A percentile compares a stretch with the other conserved stretches of the same genome.
These are phyloP conservation scores for Panicum miliaceum DNA, from an alignment of 176 grass and related monocot species.

Conservation along the genomic window DNA sequence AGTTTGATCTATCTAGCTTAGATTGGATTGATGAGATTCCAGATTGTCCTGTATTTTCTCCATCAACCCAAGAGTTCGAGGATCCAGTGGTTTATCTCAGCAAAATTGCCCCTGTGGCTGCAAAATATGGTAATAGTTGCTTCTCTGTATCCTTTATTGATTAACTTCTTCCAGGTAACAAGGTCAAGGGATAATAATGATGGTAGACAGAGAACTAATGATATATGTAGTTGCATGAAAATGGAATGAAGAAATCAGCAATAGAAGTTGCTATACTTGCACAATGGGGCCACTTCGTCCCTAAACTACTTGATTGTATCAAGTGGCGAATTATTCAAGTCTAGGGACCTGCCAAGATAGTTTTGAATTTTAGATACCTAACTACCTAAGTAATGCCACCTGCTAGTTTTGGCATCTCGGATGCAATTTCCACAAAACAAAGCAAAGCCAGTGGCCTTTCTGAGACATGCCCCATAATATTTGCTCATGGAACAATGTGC, in stretches of 20 bases:
- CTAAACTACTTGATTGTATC: slow-evolving; percentile 3
- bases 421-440: slow-evolving; percentile 30
- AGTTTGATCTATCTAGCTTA: slow-evolving; percentile 85
- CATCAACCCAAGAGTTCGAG: slow-evolving; percentile 87
- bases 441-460: background rate
- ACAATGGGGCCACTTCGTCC: background rate
- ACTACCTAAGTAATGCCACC: background rate
- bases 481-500: background rate
- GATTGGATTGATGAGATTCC: slow-evolving; percentile 94
- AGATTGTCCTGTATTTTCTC: slow-evolving; percentile 89
- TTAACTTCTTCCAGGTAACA: slow-evolving; percentile 13
- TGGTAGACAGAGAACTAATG: background rate
- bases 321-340: slow-evolving; percentile 34
- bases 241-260: slow-evolving; percentile 14
- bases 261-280: background rate
- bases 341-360: background rate
- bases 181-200: slow-evolving; percentile 15
- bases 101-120: slow-evolving; percentile 72
- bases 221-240: slow-evolving; percentile 25
- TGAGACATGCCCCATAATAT: background rate
- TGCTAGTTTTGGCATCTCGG: background rate
- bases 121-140: slow-evolving; percentile 72
- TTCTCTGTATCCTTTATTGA: slow-evolving; percentile 35
- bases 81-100: slow-evolving; percentile 86
- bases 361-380: slow-evolving; percentile 31